phyloP scores from a whole-genome alignment of 331 rosid genomes.

The Malus hybrid region DNA sequence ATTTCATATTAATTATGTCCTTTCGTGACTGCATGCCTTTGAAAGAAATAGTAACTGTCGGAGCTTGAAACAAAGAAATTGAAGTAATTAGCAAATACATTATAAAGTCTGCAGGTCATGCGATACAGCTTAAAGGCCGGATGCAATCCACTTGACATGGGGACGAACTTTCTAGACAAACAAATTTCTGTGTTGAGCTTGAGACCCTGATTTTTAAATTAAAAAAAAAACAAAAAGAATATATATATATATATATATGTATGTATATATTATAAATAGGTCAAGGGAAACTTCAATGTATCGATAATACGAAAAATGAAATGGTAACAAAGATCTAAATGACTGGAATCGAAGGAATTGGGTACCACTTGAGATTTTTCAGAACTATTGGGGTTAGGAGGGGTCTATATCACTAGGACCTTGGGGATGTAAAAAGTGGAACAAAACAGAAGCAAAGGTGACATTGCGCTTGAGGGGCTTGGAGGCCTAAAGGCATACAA shows the following conservation, averaged over 20 bases:
- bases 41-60: no score
- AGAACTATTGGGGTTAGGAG: neutral
- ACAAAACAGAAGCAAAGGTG: constrained; percentile 34
- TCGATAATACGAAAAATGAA: neutral
- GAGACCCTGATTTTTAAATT: neutral
- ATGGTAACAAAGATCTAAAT: neutral
- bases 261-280: no score
- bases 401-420: constrained; percentile 17
- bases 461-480: constrained; percentile 17
- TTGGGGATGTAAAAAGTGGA: constrained; percentile 44
- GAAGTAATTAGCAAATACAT: neutral
- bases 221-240: neutral
- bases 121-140: neutral
- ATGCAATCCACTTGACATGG: neutral
- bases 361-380: neutral
- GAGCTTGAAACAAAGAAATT: neutral
- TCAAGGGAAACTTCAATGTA: neutral
- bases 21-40: no score
- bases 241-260: no score
- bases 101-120: neutral
- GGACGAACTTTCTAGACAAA: neutral
- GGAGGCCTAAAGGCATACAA: constrained; percentile 39
- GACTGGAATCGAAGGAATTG: neutral
- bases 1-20: no score
- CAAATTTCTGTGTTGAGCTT: neutral